Evolutionary conservation across 176 grass and related monocot genomes (phyloP).

Genomic region (Oryza rufipogon): DNA sequence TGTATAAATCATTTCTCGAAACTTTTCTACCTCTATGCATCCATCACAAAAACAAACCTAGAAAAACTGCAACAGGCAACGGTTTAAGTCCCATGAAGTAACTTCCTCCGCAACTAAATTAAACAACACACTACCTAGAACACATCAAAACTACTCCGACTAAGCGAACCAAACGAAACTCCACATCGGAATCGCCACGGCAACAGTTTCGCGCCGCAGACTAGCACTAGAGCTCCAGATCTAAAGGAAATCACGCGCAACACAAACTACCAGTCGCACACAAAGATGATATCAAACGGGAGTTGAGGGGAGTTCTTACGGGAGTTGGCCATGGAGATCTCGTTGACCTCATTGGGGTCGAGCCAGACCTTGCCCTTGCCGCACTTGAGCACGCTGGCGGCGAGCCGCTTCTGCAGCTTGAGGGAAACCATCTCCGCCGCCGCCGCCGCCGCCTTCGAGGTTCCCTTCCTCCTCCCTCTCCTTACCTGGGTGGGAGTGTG

Average conservation of each 20-base stretch:
- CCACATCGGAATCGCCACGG: not conserved
- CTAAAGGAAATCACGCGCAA: not conserved
- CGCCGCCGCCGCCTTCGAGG: not conserved
- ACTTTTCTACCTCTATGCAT: too few species aligned
- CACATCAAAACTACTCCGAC: not conserved
- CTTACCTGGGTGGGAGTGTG: constrained; percentile 18
- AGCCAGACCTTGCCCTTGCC: constrained; percentile 78
- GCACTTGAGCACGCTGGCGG: constrained; percentile 71
- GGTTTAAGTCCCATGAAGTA: not conserved
- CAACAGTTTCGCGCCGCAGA: not conserved
- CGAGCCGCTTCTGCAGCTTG: constrained; percentile 70
- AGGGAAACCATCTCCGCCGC: constrained; percentile 59
- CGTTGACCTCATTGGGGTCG: constrained; percentile 73
- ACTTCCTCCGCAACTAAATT: not conserved
- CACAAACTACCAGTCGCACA: not conserved
- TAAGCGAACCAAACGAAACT: not conserved
- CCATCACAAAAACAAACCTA: not conserved
- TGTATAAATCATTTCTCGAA: not conserved
- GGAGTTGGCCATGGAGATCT: constrained; percentile 82
- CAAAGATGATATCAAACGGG: not conserved
- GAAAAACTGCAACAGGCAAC: not conserved
- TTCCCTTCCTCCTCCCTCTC: not conserved
- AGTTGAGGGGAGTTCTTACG: constrained; percentile 40
- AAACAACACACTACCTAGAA: not conserved
- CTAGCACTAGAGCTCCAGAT: not conserved